phyloP scores from a whole-genome alignment of 2,329 filamentous ascomycete genomes.

The Sporothrix mexicana region DNA sequence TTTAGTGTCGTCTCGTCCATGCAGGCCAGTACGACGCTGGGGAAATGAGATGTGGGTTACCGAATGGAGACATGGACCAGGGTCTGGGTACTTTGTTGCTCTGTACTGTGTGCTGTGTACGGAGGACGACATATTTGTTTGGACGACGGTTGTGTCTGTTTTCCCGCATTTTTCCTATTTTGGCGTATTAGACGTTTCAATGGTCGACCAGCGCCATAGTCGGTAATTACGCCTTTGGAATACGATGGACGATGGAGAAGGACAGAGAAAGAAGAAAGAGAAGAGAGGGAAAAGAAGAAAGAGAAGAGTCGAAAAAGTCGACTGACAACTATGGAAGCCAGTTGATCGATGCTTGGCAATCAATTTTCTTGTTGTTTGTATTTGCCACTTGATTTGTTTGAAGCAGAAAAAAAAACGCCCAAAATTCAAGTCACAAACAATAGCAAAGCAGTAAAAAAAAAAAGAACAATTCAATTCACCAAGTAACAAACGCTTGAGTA shows the following conservation, averaged over 20 bases:
- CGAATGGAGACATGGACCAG: background rate
- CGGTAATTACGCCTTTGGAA: constrained; percentile 14
- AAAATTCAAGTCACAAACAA: background rate
- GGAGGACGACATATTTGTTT: too few relatives aligned
- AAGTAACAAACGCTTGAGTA: constrained; percentile 14
- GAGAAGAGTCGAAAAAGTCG: background rate
- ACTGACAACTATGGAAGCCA: background rate
- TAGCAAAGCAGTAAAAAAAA: background rate
- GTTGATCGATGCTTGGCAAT: background rate
- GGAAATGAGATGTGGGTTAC: constrained; percentile 30
- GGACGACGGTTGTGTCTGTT: background rate
- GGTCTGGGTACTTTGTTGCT: background rate
- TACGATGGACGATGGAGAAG: background rate
- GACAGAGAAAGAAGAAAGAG: background rate
- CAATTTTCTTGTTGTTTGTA: background rate
- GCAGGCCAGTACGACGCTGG: constrained; percentile 22
- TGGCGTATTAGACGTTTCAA: background rate
- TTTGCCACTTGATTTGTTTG: background rate
- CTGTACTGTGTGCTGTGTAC: background rate
- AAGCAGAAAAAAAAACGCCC: background rate
- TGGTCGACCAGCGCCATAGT: background rate
- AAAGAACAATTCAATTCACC: constrained; percentile 9
- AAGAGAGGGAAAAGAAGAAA: background rate
- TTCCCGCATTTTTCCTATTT: background rate
- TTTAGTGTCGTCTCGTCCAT: constrained; percentile 20